Conservation (phyloP, 345 rosid species). For the Brassica nigra region DNA sequence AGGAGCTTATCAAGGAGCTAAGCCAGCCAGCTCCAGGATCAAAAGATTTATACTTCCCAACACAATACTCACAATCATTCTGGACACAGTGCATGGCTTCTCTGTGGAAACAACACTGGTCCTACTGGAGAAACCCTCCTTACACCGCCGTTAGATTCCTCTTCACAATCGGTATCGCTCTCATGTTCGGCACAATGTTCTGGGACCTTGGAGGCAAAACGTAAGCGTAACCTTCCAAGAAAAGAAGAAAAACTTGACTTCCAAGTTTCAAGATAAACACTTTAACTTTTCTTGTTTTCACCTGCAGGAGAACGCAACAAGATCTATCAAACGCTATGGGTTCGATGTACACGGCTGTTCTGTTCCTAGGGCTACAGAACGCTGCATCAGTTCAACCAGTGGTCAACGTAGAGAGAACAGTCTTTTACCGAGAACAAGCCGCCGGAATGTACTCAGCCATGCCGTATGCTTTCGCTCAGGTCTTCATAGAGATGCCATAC, state of each 20-base stretch:
- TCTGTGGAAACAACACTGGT: constrained; percentile 72
- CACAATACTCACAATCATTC: constrained; percentile 58
- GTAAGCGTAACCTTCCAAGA: constrained; percentile 42
- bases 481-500: constrained; percentile 65
- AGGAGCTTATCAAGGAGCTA: constrained; percentile 55
- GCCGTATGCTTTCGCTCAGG: constrained; percentile 72
- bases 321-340: constrained; percentile 73
- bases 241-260: background rate
- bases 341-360: constrained; percentile 70
- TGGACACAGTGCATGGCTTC: constrained; percentile 62
- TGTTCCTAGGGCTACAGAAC: constrained; percentile 73
- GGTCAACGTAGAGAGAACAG: constrained; percentile 71
- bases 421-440: constrained; percentile 76
- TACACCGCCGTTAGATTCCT: constrained; percentile 72
- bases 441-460: constrained; percentile 84
- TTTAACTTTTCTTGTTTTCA: background rate
- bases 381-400: constrained; percentile 61
- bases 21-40: constrained; percentile 60
- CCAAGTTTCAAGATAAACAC: background rate
- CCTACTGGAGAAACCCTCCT: constrained; percentile 78
- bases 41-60: constrained; percentile 58
- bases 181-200: constrained; percentile 69
- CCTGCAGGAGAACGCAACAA: constrained; percentile 39
- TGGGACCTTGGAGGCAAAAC: constrained; percentile 70
- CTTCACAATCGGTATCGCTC: constrained; percentile 56